Conservation (phyloP, 768 basidiomycete genomes). For the Nidula microcarpa region DNA sequence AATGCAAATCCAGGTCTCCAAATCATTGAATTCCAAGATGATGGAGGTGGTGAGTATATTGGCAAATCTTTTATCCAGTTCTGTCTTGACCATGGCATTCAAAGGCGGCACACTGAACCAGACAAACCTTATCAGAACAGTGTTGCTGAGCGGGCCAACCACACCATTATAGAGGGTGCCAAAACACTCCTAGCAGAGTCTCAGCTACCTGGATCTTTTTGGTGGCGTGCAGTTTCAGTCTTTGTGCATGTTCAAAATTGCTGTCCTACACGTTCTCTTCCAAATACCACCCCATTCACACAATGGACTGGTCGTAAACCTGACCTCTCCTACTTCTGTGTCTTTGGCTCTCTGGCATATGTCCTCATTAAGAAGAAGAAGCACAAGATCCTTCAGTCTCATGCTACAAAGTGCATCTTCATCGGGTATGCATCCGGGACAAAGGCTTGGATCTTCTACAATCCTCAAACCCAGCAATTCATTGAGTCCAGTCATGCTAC, state of each 20-base stretch:
- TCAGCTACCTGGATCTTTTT: neutral
- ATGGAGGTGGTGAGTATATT: neutral
- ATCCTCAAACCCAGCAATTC: conserved; percentile 11
- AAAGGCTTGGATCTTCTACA: conserved; percentile 22
- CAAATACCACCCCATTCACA: neutral
- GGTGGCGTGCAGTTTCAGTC: neutral
- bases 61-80: neutral
- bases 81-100: neutral
- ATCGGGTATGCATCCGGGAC: conserved; percentile 20
- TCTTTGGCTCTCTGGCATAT: conserved; percentile 30
- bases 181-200: neutral
- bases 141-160: neutral
- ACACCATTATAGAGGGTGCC: neutral
- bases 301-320: neutral
- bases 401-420: conserved; percentile 20
- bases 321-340: conserved; percentile 13
- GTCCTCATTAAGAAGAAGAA: conserved; percentile 26
- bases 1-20: neutral
- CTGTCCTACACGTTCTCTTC: neutral
- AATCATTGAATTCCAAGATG: neutral
- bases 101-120: neutral
- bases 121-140: neutral
- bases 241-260: neutral
- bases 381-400: conserved; percentile 13
- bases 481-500: conserved; percentile 17